These are phyloP conservation scores for Coix lacrymajobi DNA, from an alignment of 176 grass and related monocot species.

Conservation along the genomic window DNA sequence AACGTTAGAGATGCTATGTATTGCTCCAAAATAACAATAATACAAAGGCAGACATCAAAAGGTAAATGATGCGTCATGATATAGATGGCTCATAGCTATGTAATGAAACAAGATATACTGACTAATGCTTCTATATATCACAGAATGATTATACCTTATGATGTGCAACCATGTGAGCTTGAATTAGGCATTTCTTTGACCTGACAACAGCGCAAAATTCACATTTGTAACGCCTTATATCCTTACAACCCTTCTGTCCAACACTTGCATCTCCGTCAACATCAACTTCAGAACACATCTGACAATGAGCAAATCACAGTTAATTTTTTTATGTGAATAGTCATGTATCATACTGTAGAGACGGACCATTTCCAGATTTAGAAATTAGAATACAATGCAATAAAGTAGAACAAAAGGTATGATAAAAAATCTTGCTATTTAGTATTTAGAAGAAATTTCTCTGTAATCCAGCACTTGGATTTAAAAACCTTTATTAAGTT, in stretches of 20 bases:
- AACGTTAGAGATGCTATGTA: neutral
- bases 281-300: conserved; percentile 45
- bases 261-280: neutral
- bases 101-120: neutral
- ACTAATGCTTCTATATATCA: neutral
- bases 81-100: neutral
- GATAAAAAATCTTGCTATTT: neutral
- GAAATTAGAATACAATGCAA: neutral
- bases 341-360: neutral
- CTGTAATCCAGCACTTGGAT: neutral
- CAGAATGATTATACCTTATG: conserved; percentile 34
- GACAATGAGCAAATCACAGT: neutral
- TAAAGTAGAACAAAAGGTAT: neutral
- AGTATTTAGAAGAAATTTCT: neutral
- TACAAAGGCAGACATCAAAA: neutral
- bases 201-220: conserved; percentile 50
- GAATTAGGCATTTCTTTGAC: conserved; percentile 57
- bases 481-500: neutral
- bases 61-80: neutral
- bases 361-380: neutral
- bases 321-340: neutral
- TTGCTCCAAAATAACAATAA: neutral
- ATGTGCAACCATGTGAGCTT: conserved; percentile 46
- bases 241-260: conserved; percentile 2
- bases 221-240: conserved; percentile 62